These are phyloP conservation scores for Lasiodiplodia hormozganensis DNA, from an alignment of 2,329 filamentous ascomycete species.

Conservation along the genomic window DNA sequence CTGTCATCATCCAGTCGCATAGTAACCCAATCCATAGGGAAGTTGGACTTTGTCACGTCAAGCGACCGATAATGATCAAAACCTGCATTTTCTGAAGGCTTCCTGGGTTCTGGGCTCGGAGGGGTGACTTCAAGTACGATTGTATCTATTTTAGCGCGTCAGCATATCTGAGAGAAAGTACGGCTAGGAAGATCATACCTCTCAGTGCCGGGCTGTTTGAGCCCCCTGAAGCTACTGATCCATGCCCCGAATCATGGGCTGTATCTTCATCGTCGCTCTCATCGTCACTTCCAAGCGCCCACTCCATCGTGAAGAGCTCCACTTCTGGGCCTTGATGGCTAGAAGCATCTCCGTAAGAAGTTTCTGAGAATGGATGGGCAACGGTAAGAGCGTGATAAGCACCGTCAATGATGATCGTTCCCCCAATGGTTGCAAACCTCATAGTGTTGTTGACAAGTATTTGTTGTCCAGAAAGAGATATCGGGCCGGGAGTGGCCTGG, in stretches of 20 bases:
- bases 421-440: neutral
- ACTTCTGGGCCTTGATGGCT: neutral
- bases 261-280: neutral
- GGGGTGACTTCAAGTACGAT: too few relatives aligned
- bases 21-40: neutral
- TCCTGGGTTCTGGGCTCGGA: too few relatives aligned
- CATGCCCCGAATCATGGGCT: neutral
- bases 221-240: neutral
- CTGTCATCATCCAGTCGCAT: neutral
- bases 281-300: neutral
- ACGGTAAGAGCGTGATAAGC: conserved; percentile 4
- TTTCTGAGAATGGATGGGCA: neutral
- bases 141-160: too few relatives aligned
- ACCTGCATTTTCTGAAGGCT: too few relatives aligned
- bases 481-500: neutral
- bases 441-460: neutral
- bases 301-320: neutral
- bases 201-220: too few relatives aligned
- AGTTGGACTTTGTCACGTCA: neutral
- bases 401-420: conserved; percentile 1
- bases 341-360: neutral
- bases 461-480: neutral
- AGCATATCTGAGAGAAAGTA: neutral
- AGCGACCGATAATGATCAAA: neutral
- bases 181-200: neutral